These are phyloP conservation scores for Elaphomyces granulatus DNA, from an alignment of 495 filamentous ascomycete species.

Conservation along the genomic window DNA sequence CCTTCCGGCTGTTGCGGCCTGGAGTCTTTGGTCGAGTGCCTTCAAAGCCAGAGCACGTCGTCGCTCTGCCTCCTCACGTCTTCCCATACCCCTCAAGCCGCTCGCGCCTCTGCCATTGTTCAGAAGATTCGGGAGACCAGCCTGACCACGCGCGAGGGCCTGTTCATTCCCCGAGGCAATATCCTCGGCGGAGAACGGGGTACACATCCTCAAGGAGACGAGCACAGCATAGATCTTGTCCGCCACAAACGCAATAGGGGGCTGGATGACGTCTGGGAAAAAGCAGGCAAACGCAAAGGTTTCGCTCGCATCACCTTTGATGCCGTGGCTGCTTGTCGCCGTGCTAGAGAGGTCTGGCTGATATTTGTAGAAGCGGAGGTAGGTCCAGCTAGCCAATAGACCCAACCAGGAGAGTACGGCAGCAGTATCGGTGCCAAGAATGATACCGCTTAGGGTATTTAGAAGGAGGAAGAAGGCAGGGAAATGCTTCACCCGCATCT, in stretches of 20 bases:
- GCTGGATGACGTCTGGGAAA: conserved; percentile 78
- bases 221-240: conserved; percentile 61
- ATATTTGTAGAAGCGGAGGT: conserved; percentile 90
- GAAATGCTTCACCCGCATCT: conserved; percentile 86
- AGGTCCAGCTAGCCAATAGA: conserved; percentile 83
- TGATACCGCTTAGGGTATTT: conserved; percentile 59
- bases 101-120: conserved; percentile 27
- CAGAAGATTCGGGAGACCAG: conserved; percentile 46
- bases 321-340: conserved; percentile 34
- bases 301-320: conserved; percentile 79
- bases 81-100: conserved; percentile 30
- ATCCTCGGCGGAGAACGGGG: conserved; percentile 76
- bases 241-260: conserved; percentile 56
- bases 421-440: conserved; percentile 74
- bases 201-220: conserved; percentile 59
- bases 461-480: conserved; percentile 78
- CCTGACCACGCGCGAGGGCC: conserved; percentile 52
- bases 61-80: conserved; percentile 82
- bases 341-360: conserved; percentile 46
- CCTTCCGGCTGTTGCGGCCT: conserved; percentile 54
- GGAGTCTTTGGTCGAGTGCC: conserved; percentile 79
- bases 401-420: conserved; percentile 67
- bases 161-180: conserved; percentile 66
- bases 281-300: conserved; percentile 92
- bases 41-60: conserved; percentile 78